These are phyloP conservation scores for Penicillium chermesinum DNA, from an alignment of 495 filamentous ascomycete species.

Conservation along the genomic window DNA sequence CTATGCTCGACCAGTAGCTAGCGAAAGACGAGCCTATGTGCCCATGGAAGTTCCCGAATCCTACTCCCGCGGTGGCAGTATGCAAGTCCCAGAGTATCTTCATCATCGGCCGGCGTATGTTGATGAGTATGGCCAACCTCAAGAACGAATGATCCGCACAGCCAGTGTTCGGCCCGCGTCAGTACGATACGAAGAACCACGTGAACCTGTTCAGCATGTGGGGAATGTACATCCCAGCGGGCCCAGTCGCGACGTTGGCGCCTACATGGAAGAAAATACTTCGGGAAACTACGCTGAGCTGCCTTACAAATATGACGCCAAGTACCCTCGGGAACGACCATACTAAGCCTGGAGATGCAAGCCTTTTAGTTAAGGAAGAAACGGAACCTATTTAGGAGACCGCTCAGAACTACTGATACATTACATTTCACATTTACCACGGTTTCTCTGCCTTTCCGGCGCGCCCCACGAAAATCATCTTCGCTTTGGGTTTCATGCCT, in stretches of 20 bases:
- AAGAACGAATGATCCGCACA: slow-evolving; percentile 52
- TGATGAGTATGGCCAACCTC: slow-evolving; percentile 42
- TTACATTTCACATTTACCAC: background rate
- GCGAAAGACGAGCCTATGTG: slow-evolving; percentile 32
- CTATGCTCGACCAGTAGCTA: slow-evolving; percentile 31
- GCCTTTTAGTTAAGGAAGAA: slow-evolving; percentile 4
- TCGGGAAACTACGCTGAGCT: slow-evolving; percentile 41
- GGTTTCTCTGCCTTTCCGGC: background rate
- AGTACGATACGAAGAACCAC: slow-evolving; percentile 50
- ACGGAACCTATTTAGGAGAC: slow-evolving; percentile 3
- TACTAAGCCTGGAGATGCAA: slow-evolving; percentile 35
- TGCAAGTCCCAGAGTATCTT: slow-evolving; percentile 42
- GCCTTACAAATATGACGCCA: no score
- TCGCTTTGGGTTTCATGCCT: background rate
- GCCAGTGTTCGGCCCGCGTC: slow-evolving; percentile 54
- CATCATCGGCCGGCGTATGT: slow-evolving; percentile 33
- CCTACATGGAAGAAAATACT: slow-evolving; percentile 37
- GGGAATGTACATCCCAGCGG: slow-evolving; percentile 47
- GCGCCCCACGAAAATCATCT: background rate
- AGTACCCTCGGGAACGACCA: slow-evolving; percentile 36
- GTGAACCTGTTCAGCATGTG: slow-evolving; percentile 43
- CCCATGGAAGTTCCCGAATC: slow-evolving; percentile 33
- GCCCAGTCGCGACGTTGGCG: slow-evolving; percentile 30
- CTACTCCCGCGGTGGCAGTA: slow-evolving; percentile 33
- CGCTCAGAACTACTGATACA: slow-evolving; percentile 5